Evolutionary conservation across 495 filamentous ascomycete genomes (phyloP).

Genomic region (Trypethelium eluteriae): DNA sequence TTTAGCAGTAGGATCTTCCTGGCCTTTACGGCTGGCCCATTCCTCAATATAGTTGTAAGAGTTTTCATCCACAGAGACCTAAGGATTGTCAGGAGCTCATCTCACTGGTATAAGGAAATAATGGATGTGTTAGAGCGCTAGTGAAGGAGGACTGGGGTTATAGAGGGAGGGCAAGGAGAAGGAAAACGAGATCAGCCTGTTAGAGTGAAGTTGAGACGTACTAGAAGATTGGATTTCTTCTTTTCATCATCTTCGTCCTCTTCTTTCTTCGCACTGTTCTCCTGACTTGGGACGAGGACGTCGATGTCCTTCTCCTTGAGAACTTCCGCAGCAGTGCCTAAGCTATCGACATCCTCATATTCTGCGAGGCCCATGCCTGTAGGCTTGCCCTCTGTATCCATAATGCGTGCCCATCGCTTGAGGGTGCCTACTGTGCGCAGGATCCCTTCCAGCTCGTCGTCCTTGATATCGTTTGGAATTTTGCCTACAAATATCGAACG

Average conservation of each 20-base stretch:
- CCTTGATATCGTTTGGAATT: slow-evolving; percentile 69
- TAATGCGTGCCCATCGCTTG: slow-evolving; percentile 75
- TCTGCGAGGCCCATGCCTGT: slow-evolving; percentile 94
- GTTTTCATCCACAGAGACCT: slow-evolving; percentile 73
- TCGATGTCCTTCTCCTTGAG: slow-evolving; percentile 63
- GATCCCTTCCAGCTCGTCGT: slow-evolving; percentile 77
- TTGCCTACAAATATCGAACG: slow-evolving; percentile 85
- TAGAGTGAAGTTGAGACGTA: slow-evolving; percentile 28
- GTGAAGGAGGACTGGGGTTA: neutral
- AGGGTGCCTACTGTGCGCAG: slow-evolving; percentile 69
- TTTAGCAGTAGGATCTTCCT: slow-evolving; percentile 56
- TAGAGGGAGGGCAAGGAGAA: neutral
- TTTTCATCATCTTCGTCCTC: slow-evolving; percentile 51
- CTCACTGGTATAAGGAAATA: too few relatives aligned
- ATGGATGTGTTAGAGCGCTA: neutral
- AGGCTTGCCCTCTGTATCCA: slow-evolving; percentile 73
- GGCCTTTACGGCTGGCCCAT: slow-evolving; percentile 56
- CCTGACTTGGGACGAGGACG: slow-evolving; percentile 71
- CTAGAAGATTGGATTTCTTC: slow-evolving; percentile 61
- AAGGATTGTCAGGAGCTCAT: neutral
- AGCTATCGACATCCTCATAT: slow-evolving; percentile 85
- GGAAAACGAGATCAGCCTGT: slow-evolving; percentile 17
- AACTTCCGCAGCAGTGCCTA: slow-evolving; percentile 78
- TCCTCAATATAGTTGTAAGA: slow-evolving; percentile 75
- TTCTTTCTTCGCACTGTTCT: slow-evolving; percentile 39